Percentiles rank a stretch among this genome's conserved stretches.
phyloP scores from a whole-genome alignment of 2,329 filamentous ascomycete species.

The Cercospora berteroae region DNA sequence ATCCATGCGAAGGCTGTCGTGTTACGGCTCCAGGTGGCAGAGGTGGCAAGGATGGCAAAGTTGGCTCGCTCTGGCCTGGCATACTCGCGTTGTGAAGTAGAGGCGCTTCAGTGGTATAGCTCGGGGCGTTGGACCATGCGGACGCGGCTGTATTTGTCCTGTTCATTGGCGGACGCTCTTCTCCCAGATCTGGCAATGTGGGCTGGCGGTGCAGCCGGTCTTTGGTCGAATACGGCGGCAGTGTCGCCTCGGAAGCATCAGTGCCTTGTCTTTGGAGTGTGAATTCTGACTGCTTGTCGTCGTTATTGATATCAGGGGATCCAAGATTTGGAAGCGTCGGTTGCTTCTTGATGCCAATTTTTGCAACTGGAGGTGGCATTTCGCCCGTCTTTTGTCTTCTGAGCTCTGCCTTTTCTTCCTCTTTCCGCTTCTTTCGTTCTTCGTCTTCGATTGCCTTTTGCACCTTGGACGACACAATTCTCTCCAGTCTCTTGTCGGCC shows the following conservation, averaged over 20 bases:
- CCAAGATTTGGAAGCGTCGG: conserved; percentile 67
- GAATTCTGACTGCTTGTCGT: conserved; percentile 44
- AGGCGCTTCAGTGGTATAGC: conserved; percentile 63
- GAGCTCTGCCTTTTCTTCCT: conserved; percentile 55
- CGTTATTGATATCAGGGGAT: conserved; percentile 54
- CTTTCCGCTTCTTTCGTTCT: conserved; percentile 54
- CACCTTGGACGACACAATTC: conserved; percentile 81
- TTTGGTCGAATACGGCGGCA: conserved; percentile 52
- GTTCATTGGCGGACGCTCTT: conserved; percentile 38
- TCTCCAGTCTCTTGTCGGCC: conserved; percentile 78
- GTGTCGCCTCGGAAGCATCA: conserved; percentile 38
- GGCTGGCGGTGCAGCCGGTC: conserved; percentile 38
- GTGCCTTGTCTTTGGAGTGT: conserved; percentile 38
- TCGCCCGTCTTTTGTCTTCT: conserved; percentile 39
- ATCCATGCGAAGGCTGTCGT: conserved; percentile 29
- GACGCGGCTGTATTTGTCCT: conserved; percentile 57
- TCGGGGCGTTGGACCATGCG: conserved; percentile 48
- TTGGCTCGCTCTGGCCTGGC: conserved; percentile 27
- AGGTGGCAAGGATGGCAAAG: conserved; percentile 29
- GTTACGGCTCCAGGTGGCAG: conserved; percentile 24
- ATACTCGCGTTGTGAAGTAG: conserved; percentile 59
- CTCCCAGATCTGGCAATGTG: conserved; percentile 44
- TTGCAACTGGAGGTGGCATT: conserved; percentile 18
- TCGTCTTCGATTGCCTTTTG: conserved; percentile 84
- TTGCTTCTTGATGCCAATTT: conserved; percentile 42